Percentiles rank a stretch among this genome's conserved stretches.
phyloP scores from a whole-genome alignment of 2,329 filamentous ascomycete genomes.

The Chaetomium globosum region DNA sequence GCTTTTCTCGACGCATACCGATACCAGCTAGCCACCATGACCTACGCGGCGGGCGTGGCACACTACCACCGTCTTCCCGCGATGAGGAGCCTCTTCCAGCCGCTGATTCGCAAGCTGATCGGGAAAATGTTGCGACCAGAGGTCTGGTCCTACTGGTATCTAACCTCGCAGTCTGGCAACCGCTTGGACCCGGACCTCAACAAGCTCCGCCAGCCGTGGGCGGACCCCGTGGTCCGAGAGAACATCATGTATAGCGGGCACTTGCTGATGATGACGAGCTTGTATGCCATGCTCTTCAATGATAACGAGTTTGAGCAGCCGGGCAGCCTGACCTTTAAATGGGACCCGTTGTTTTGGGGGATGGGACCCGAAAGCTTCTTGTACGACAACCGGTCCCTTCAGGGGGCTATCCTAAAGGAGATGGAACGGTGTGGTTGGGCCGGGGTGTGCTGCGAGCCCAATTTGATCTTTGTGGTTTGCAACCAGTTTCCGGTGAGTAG shows the following conservation, averaged over 20 bases:
- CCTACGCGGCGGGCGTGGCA: background rate
- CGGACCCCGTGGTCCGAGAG: background rate
- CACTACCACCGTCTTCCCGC: background rate
- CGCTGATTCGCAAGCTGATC: background rate
- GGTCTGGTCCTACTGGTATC: background rate
- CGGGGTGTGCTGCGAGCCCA: background rate
- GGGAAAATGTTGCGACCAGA: background rate
- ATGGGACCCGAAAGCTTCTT: background rate
- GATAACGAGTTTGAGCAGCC: background rate
- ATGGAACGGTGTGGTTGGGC: background rate
- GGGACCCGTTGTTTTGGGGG: background rate
- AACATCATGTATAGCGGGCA: background rate
- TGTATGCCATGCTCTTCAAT: background rate
- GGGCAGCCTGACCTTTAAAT: background rate
- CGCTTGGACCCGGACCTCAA: background rate
- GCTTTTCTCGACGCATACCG: background rate
- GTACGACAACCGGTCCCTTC: background rate
- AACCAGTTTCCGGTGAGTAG: background rate
- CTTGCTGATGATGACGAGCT: background rate
- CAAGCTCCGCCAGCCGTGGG: background rate
- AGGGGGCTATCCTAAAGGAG: background rate
- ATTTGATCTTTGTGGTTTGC: background rate
- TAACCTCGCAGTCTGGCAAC: background rate
- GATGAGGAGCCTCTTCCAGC: background rate
- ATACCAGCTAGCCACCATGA: background rate